A percentile compares a stretch with the other conserved stretches of the same genome.
Conservation (phyloP, 495 filamentous ascomycete species). For the Glarea lozoyensis region DNA sequence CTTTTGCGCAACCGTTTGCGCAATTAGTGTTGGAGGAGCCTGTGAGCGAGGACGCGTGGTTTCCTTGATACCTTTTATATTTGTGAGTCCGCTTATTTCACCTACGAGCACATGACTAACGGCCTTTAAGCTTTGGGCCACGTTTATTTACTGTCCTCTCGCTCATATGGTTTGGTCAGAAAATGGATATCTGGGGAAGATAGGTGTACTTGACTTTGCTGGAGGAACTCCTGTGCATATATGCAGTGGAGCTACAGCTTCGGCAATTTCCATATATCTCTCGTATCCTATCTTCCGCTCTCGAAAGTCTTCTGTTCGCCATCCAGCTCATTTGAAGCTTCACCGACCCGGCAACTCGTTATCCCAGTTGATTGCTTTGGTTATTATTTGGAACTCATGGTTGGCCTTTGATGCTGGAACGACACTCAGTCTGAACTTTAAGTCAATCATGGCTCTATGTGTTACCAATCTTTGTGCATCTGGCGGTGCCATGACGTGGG, state of each 20-base stretch:
- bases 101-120: slow-evolving; percentile 68
- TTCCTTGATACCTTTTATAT: slow-evolving; percentile 81
- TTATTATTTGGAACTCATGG: slow-evolving; percentile 74
- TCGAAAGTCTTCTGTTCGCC: slow-evolving; percentile 70
- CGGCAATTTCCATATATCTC: slow-evolving; percentile 72
- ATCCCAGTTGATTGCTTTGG: slow-evolving; percentile 54
- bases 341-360: slow-evolving; percentile 39
- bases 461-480: slow-evolving; percentile 42
- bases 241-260: slow-evolving; percentile 75
- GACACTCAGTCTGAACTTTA: slow-evolving; percentile 26
- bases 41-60: slow-evolving; percentile 75
- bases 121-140: slow-evolving; percentile 53
- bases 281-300: slow-evolving; percentile 26
- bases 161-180: slow-evolving; percentile 90
- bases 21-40: slow-evolving; percentile 67
- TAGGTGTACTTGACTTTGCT: slow-evolving; percentile 78
- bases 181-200: slow-evolving; percentile 61
- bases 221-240: slow-evolving; percentile 89
- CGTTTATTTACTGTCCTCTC: slow-evolving; percentile 77
- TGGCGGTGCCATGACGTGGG: slow-evolving; percentile 37
- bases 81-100: slow-evolving; percentile 27
- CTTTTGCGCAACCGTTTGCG: slow-evolving; percentile 74
- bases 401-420: slow-evolving; percentile 47
- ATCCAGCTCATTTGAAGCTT: slow-evolving; percentile 46
- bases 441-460: slow-evolving; percentile 32